Base-by-base conservation (phyloP, 805 yeast species). In the Nakazawaea siamensis region DNA sequence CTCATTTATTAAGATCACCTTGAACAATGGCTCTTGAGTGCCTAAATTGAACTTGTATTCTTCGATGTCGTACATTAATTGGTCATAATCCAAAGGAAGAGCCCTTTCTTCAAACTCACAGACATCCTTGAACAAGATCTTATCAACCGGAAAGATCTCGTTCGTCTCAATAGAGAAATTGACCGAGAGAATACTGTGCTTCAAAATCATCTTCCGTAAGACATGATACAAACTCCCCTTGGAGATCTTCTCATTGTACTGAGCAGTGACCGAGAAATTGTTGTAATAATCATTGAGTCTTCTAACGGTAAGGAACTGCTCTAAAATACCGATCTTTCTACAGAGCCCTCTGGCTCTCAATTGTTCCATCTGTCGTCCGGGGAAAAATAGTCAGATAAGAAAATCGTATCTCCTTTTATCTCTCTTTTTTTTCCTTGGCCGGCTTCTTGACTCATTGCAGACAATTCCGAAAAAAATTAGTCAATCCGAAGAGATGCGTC, bases 191-290 rank as follows among this genome's bases (percentile, higher is more conserved):
- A 27, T 7, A 24, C 30, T 27, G 14, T 37, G 29, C n/a, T 12
- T 23, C 27, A 37, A 29, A 15, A 37, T 12, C 30, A 37, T 20
- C 27, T 31, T 37, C 16, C 39, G 17, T 18, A 37, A 25, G 6
- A 23, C 27, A 6, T 29, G 15, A 13, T 14, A 37, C 7, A 37
- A n/a, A 5, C 19, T 20, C 10, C 27, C 20, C n/a, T 18, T 21
- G 10, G 39, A 13, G 13, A 37, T n/a, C 5, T 27, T 30, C 4
- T 15, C 12, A 17, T 27, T 32, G 33, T 37, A 37, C 12, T 27
- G 18, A 14, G 27, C 39, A 2, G 27, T 18, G 19, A 32, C 17
- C 3, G 29, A 6, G 27, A 37, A 37, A 13, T 37, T 37, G 17
- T 31, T 27, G 30, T 37, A 37, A 19, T 30, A 31, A 7, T 18